Evolutionary conservation across 225 moss, liverwort and hornwort genomes (phyloP).

Genomic region (Bryum argenteum): DNA sequence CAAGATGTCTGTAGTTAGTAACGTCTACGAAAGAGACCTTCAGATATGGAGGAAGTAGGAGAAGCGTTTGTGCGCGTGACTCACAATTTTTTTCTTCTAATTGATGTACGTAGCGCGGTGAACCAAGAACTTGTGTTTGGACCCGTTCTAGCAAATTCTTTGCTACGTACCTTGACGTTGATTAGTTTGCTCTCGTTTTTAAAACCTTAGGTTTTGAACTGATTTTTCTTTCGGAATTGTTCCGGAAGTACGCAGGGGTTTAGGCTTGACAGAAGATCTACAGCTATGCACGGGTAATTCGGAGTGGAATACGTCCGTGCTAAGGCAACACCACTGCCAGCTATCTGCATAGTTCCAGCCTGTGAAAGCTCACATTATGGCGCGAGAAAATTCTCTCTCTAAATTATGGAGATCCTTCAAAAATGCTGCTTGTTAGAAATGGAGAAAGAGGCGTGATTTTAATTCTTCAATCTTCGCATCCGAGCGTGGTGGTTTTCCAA

Average conservation of each 20-base stretch:
- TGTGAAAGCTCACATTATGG: conserved; percentile 5
- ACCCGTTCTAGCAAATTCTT: not conserved
- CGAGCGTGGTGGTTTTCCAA: conserved; percentile 2
- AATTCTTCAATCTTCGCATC: conserved; percentile 7
- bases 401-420: not conserved
- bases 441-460: not conserved
- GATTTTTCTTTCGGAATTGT: conserved; percentile 5
- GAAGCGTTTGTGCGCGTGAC: no score
- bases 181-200: not conserved
- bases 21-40: no score
- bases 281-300: not conserved
- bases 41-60: no score
- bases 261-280: not conserved
- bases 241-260: not conserved
- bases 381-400: not conserved
- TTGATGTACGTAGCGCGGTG: not conserved
- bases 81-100: no score
- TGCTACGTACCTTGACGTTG: not conserved
- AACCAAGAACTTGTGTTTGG: not conserved
- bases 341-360: conserved; percentile 4
- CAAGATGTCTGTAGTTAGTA: no score
- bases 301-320: conserved; percentile 7
- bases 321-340: not conserved
- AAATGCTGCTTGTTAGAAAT: not conserved
- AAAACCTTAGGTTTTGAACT: not conserved